phyloP scores from a whole-genome alignment of 2,329 filamentous ascomycete genomes.

The Penicillium oxalicum region DNA sequence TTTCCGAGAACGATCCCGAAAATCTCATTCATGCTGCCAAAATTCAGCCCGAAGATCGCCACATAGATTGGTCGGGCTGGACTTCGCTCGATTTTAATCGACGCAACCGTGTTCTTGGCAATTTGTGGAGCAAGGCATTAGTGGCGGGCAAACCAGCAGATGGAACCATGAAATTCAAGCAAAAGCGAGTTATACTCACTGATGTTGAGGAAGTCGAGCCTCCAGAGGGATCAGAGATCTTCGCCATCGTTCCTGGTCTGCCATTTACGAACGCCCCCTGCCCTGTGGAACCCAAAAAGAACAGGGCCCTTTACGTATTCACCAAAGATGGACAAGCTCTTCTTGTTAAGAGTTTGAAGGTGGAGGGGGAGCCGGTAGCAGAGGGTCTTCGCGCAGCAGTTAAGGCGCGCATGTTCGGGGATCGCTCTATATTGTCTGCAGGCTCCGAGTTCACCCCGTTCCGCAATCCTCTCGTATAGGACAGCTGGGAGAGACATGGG shows the following conservation, averaged over 20 bases:
- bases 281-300: constrained; percentile 22
- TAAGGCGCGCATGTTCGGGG: constrained; percentile 36
- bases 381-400: constrained; percentile 33
- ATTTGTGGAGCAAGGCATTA: constrained; percentile 55
- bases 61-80: constrained; percentile 56
- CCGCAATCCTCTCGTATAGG: constrained; percentile 28
- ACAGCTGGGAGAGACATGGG: too few relatives aligned
- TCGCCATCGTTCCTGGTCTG: constrained; percentile 31
- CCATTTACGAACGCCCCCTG: constrained; percentile 30
- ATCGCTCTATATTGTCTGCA: constrained; percentile 23
- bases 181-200: constrained; percentile 35
- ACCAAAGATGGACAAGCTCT: constrained; percentile 33
- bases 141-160: constrained; percentile 17
- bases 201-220: constrained; percentile 30
- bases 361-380: constrained; percentile 34
- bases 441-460: constrained; percentile 27
- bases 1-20: constrained; percentile 18
- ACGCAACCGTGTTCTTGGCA: constrained; percentile 56
- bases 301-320: constrained; percentile 32
- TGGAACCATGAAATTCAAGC: constrained; percentile 17
- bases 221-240: constrained; percentile 20
- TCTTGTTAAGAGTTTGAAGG: constrained; percentile 35
- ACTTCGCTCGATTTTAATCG: constrained; percentile 50
- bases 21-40: constrained; percentile 61
- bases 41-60: constrained; percentile 58